Evolutionary conservation across 495 filamentous ascomycete species (phyloP).

Genomic region (Penicillium cataractarum): DNA sequence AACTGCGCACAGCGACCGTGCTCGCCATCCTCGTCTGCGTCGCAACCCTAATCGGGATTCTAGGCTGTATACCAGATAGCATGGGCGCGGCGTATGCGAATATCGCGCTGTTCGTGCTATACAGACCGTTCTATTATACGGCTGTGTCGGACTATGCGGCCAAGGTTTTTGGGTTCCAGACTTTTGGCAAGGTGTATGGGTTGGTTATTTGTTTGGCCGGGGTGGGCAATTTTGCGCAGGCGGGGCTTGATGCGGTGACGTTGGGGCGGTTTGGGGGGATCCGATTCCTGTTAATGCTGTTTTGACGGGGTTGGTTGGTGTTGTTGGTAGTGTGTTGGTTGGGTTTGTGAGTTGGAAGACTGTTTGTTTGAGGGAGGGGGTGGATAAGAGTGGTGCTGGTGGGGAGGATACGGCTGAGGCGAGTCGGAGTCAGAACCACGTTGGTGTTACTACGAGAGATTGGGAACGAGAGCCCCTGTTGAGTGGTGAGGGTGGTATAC

Average conservation of each 20-base stretch:
- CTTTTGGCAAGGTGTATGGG: slow-evolving; percentile 96
- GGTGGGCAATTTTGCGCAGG: slow-evolving; percentile 84
- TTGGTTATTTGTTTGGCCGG: slow-evolving; percentile 88
- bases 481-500: neutral
- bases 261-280: slow-evolving; percentile 71
- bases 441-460: slow-evolving; percentile 5
- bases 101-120: slow-evolving; percentile 73
- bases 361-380: neutral
- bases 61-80: slow-evolving; percentile 72
- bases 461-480: slow-evolving; percentile 22
- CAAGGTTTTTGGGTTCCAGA: slow-evolving; percentile 95
- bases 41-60: slow-evolving; percentile 76
- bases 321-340: slow-evolving; percentile 63
- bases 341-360: slow-evolving; percentile 57
- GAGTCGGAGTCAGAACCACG: neutral
- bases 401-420: neutral
- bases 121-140: slow-evolving; percentile 59
- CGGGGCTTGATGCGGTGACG: slow-evolving; percentile 78
- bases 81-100: slow-evolving; percentile 75
- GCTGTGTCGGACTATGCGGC: slow-evolving; percentile 77
- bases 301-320: slow-evolving; percentile 61
- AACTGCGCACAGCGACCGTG: slow-evolving; percentile 70
- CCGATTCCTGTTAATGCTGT: slow-evolving; percentile 79
- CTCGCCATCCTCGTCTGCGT: slow-evolving; percentile 71
- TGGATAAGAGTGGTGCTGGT: neutral